These are phyloP conservation scores for Massarina eburnea DNA, from an alignment of 2,329 filamentous ascomycete genomes.

Conservation along the genomic window DNA sequence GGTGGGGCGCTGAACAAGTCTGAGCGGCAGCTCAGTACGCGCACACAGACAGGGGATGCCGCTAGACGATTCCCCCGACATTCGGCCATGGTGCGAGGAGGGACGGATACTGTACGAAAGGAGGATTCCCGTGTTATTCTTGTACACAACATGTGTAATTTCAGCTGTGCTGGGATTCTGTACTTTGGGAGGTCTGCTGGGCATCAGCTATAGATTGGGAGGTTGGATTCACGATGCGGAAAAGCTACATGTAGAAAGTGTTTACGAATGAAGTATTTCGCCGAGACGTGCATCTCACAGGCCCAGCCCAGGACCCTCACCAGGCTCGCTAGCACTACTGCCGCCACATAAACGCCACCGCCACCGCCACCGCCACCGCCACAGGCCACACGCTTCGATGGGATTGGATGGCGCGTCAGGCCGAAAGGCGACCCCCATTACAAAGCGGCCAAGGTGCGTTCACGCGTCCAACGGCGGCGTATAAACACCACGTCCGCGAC, in stretches of 20 bases:
- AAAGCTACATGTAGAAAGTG: neutral
- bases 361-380: too few species aligned
- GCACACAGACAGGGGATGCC: slow-evolving; percentile 23
- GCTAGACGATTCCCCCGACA: slow-evolving; percentile 25
- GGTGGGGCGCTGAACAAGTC: slow-evolving; percentile 57
- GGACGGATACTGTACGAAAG: neutral
- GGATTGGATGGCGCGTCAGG: too few species aligned
- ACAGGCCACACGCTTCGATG: too few species aligned
- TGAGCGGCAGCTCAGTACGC: slow-evolving; percentile 30
- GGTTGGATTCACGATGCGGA: neutral
- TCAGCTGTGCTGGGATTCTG: slow-evolving; percentile 6
- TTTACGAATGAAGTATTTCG: neutral
- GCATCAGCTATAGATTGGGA: neutral
- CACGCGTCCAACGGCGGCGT: too few species aligned
- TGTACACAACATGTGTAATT: slow-evolving; percentile 14
- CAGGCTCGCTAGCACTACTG: too few species aligned
- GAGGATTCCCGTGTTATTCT: slow-evolving; percentile 10
- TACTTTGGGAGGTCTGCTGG: slow-evolving; percentile 2
- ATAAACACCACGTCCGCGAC: too few species aligned
- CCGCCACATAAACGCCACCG: too few species aligned
- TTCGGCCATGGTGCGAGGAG: neutral
- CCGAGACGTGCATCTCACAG: too few species aligned
- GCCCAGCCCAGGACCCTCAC: too few species aligned
- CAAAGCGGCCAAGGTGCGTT: too few species aligned
- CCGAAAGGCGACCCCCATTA: too few species aligned